These are phyloP conservation scores for Didymella sp. DNA, from an alignment of 2,329 filamentous ascomycete genomes.

Conservation along the genomic window DNA sequence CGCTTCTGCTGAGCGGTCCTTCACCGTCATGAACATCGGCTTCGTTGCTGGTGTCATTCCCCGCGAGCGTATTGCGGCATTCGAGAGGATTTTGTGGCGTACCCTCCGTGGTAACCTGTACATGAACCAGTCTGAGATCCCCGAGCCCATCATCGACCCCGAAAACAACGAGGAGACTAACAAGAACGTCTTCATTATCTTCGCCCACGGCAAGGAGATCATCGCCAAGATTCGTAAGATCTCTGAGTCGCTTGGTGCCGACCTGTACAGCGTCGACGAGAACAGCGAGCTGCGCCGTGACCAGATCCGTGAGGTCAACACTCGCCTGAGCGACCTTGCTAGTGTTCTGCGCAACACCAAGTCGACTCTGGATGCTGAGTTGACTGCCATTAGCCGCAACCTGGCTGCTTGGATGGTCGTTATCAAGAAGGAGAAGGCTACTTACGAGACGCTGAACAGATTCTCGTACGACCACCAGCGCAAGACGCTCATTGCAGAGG, in stretches of 20 bases:
- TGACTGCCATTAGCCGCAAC: conserved; percentile 90
- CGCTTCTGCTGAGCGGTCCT: conserved; percentile 76
- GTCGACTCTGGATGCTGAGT: conserved; percentile 88
- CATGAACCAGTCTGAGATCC: conserved; percentile 99
- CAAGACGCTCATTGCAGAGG: conserved; percentile 96
- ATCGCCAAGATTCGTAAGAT: conserved; percentile 99
- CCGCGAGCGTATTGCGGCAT: conserved; percentile 89
- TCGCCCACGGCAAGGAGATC: conserved; percentile 97
- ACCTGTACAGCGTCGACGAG: conserved; percentile 96
- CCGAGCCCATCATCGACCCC: conserved; percentile 89
- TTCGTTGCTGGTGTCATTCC: conserved; percentile 97
- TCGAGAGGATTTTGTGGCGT: conserved; percentile 97
- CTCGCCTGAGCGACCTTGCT: conserved; percentile 84
- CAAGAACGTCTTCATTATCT: conserved; percentile 99
- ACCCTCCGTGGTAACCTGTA: conserved; percentile 97
- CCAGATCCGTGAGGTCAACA: conserved; percentile 97
- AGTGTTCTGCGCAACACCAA: conserved; percentile 96
- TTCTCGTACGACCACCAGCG: conserved; percentile 97
- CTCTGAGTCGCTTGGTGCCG: conserved; percentile 93
- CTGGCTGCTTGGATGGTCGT: conserved; percentile 97
- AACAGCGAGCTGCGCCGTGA: conserved; percentile 94
- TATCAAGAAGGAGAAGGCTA: conserved; percentile 96
- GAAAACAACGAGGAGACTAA: conserved; percentile 88
- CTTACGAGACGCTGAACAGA: conserved; percentile 92
- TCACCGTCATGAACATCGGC: conserved; percentile 98